Conservation (phyloP, 2,329 filamentous ascomycete genomes). For the Aaosphaeria arxii region DNA sequence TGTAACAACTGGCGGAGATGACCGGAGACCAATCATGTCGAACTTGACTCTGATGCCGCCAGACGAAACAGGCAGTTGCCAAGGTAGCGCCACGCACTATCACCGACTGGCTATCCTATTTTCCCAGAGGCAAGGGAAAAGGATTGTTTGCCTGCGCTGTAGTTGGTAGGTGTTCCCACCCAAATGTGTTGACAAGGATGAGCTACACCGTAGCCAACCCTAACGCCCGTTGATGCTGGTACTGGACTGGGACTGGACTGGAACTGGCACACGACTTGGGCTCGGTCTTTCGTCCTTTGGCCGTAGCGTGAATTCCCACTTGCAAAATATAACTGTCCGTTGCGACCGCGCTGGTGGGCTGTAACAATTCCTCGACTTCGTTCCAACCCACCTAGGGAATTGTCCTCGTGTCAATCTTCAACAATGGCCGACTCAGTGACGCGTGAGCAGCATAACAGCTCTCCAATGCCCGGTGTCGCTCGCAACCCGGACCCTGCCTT, state of each 20-base stretch:
- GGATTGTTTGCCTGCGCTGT: too few relatives aligned
- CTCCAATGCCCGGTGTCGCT: slow-evolving; percentile 29
- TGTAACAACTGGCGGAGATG: too few relatives aligned
- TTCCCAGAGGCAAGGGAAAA: too few relatives aligned
- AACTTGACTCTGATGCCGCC: too few relatives aligned
- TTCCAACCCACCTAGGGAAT: slow-evolving; percentile 17
- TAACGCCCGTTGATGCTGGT: too few relatives aligned
- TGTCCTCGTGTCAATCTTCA: slow-evolving; percentile 21
- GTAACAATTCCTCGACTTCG: slow-evolving; percentile 21
- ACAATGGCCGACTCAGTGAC: slow-evolving; percentile 28
- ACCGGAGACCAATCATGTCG: too few relatives aligned
- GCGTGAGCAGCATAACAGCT: slow-evolving; percentile 31
- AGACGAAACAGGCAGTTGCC: slow-evolving; percentile 23
- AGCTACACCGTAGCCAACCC: too few relatives aligned
- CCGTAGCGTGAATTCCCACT: not conserved
- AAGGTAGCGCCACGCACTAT: slow-evolving; percentile 10
- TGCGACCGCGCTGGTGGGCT: slow-evolving; percentile 4
- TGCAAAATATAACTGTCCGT: not conserved
- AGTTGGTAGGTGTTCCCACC: too few relatives aligned
- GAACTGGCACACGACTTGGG: too few relatives aligned
- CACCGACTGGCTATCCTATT: too few relatives aligned
- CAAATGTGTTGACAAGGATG: too few relatives aligned
- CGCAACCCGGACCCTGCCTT: slow-evolving; percentile 37
- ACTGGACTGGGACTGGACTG: too few relatives aligned
- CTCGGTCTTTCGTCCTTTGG: not conserved